phyloP scores from a whole-genome alignment of 352 stramenopile genomes.

The Globisporangium emineosum region DNA sequence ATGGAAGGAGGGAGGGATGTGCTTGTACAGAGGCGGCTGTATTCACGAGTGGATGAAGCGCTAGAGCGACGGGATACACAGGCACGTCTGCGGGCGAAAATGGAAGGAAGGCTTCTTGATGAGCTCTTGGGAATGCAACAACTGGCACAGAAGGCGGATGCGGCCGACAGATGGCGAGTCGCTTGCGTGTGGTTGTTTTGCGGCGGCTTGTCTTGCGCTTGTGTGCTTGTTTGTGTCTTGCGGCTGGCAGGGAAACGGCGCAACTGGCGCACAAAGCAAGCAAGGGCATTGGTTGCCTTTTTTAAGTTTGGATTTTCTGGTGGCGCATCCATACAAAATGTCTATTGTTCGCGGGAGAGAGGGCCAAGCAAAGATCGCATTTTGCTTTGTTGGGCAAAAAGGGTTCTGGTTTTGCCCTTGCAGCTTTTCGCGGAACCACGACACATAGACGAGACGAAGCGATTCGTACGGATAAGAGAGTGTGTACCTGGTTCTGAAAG shows the following conservation, averaged over 20 bases:
- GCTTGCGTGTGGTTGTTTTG: neutral
- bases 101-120: conserved; percentile 4
- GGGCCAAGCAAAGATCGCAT: neutral
- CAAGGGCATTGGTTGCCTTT: neutral
- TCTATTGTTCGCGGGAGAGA: conserved; percentile 5
- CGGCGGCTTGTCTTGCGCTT: too few species aligned
- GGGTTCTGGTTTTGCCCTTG: neutral
- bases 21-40: too few species aligned
- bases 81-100: neutral
- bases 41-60: neutral
- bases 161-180: neutral
- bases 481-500: neutral
- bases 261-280: neutral
- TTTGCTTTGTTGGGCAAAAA: neutral
- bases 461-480: neutral
- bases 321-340: neutral
- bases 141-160: neutral
- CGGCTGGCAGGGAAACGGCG: neutral
- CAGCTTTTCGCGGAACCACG: neutral
- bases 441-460: neutral
- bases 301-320: conserved; percentile 5
- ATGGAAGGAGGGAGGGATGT: too few species aligned
- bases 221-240: neutral
- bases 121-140: neutral
- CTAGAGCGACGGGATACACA: neutral